Evolutionary conservation across 2,329 filamentous ascomycete genomes (phyloP).

Genomic region (Botrytis cinerea): DNA sequence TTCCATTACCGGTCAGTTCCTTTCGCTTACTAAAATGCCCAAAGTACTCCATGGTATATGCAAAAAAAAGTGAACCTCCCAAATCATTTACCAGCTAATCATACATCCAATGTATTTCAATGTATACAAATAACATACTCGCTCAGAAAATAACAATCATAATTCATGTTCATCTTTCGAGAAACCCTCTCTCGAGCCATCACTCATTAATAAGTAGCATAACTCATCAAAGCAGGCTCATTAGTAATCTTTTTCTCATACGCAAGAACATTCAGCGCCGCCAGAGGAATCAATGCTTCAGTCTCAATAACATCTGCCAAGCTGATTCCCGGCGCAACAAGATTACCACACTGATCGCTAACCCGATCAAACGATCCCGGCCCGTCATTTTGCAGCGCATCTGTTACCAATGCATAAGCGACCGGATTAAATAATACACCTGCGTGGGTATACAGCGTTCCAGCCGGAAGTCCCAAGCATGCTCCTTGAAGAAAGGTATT

Average conservation of each 20-base stretch:
- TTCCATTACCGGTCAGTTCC: neutral
- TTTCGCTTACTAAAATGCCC: neutral
- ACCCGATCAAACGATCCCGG: constrained; percentile 13
- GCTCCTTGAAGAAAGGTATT: constrained; percentile 19
- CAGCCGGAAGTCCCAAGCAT: constrained; percentile 11
- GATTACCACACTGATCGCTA: neutral
- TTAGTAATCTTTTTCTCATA: neutral
- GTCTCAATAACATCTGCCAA: constrained; percentile 17
- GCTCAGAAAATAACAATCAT: neutral
- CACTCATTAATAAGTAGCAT: constrained; percentile 7
- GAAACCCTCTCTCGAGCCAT: neutral
- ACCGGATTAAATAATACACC: constrained; percentile 17
- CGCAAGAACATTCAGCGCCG: neutral
- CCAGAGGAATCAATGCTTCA: neutral
- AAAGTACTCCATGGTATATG: neutral
- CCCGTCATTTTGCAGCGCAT: constrained; percentile 4
- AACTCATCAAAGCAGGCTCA: constrained; percentile 8
- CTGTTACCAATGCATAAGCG: constrained; percentile 16
- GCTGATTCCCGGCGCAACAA: constrained; percentile 5
- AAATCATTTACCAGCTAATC: neutral
- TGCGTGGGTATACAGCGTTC: constrained; percentile 1
- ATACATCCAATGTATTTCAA: too few relatives aligned
- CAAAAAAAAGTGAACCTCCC: neutral
- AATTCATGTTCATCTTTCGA: neutral
- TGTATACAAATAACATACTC: neutral